A percentile compares a stretch with the other conserved stretches of the same genome.
These are phyloP conservation scores for Pyricularia sp. DNA, from an alignment of 2,329 filamentous ascomycete genomes.

Conservation along the genomic window DNA sequence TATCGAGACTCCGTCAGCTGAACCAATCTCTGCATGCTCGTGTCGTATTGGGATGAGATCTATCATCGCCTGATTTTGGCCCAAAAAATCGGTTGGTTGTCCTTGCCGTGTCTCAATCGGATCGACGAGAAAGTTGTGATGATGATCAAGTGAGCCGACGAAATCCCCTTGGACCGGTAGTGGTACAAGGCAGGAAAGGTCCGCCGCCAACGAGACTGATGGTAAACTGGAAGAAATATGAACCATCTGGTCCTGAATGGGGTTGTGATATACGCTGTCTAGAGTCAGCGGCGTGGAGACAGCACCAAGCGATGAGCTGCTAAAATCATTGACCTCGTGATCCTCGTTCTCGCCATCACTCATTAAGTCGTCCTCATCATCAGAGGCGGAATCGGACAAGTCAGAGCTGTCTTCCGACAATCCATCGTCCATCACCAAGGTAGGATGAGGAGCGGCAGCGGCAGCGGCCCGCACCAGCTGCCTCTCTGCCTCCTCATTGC, in stretches of 20 bases:
- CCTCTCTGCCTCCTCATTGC: slow-evolving; percentile 42
- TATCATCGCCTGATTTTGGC: neutral
- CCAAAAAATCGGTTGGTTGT: neutral
- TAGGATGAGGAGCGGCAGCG: slow-evolving; percentile 1
- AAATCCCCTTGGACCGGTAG: neutral
- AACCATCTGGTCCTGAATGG: neutral
- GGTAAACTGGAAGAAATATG: neutral
- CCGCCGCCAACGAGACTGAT: neutral
- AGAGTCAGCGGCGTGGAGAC: neutral
- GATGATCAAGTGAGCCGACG: neutral
- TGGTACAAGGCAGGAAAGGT: neutral
- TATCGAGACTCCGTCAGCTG: neutral
- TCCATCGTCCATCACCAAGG: neutral
- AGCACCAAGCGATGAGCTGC: neutral
- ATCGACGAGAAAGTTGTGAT: neutral
- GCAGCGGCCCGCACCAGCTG: slow-evolving; percentile 26
- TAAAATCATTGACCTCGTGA: neutral
- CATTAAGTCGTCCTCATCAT: neutral
- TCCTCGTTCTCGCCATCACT: neutral
- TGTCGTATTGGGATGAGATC: neutral
- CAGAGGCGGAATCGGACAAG: neutral
- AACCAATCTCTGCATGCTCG: neutral
- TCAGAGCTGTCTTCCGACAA: neutral
- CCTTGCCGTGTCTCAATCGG: neutral
- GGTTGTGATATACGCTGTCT: neutral